Evolutionary conservation across 1,284 basidiomycete species (phyloP).

Genomic region (Volvariella surrecta): DNA sequence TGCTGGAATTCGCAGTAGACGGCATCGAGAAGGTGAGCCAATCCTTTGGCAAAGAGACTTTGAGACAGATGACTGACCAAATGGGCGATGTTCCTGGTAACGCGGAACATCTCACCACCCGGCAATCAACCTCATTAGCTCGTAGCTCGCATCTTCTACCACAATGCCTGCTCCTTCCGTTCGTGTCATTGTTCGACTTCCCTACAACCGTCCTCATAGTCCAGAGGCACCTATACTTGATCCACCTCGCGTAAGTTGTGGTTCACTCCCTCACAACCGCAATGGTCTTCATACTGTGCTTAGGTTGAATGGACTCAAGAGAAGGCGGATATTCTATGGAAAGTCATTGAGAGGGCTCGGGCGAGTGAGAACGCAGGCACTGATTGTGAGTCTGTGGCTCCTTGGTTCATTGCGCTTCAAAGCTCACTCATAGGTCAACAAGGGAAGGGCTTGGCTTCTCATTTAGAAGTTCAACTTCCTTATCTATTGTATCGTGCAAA

Average conservation of each 20-base stretch:
- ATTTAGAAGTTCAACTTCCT: conserved; percentile 69
- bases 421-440: conserved; percentile 6
- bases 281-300: conserved; percentile 8
- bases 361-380: conserved; percentile 58
- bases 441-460: conserved; percentile 78
- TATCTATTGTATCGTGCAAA: conserved; percentile 76
- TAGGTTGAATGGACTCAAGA: conserved; percentile 77
- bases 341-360: conserved; percentile 68
- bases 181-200: conserved; percentile 68
- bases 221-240: conserved; percentile 47
- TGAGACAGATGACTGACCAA: not conserved
- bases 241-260: conserved; percentile 51
- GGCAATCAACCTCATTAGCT: conserved; percentile 2
- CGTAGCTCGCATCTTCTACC: too few species aligned
- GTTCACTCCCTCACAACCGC: not conserved
- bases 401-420: not conserved
- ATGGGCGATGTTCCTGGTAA: not conserved
- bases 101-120: not conserved
- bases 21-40: conserved; percentile 9
- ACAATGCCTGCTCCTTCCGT: conserved; percentile 28
- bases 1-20: conserved; percentile 12
- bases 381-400: conserved; percentile 51
- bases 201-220: conserved; percentile 52
- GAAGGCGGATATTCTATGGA: conserved; percentile 77
- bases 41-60: too few species aligned